These are phyloP conservation scores for Didymella pomorum DNA, from an alignment of 2,329 filamentous ascomycete species.

Conservation along the genomic window DNA sequence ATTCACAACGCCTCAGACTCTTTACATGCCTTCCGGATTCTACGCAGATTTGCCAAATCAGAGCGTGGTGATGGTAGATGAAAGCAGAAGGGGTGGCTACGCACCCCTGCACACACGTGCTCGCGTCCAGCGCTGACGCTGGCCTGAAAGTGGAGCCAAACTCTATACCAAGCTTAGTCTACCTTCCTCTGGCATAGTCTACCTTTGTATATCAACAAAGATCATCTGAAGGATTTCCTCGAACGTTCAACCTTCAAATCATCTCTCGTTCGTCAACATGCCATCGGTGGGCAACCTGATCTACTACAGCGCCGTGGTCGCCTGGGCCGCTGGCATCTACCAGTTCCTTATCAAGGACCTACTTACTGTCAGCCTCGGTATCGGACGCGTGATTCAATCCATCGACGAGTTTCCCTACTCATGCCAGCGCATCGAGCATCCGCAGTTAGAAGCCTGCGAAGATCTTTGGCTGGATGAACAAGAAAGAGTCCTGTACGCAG, in stretches of 20 bases:
- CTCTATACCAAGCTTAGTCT: slow-evolving; percentile 10
- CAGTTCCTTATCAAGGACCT: slow-evolving; percentile 39
- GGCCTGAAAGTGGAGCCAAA: slow-evolving; percentile 4
- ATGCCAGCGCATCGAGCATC: slow-evolving; percentile 35
- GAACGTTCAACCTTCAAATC: neutral
- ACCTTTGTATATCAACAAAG: neutral
- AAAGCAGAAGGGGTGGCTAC: neutral
- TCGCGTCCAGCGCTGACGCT: slow-evolving; percentile 15
- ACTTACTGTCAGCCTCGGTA: slow-evolving; percentile 32
- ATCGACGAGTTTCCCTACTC: slow-evolving; percentile 42
- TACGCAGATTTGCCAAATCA: neutral
- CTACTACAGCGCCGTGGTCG: slow-evolving; percentile 35
- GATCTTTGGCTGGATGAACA: slow-evolving; percentile 44
- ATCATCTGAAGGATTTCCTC: neutral
- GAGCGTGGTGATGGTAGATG: neutral
- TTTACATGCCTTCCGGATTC: neutral
- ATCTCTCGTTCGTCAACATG: neutral
- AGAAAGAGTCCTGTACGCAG: slow-evolving; percentile 39
- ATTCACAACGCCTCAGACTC: neutral
- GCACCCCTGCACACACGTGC: slow-evolving; percentile 18
- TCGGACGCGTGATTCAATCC: slow-evolving; percentile 37
- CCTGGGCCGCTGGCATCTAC: slow-evolving; percentile 37
- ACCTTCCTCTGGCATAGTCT: neutral
- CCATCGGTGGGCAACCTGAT: slow-evolving; percentile 14
- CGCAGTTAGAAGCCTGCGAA: slow-evolving; percentile 40